These are phyloP conservation scores for Wickerhamomyces sp. DNA, from an alignment of 1,139 yeast species.

Conservation along the genomic window DNA sequence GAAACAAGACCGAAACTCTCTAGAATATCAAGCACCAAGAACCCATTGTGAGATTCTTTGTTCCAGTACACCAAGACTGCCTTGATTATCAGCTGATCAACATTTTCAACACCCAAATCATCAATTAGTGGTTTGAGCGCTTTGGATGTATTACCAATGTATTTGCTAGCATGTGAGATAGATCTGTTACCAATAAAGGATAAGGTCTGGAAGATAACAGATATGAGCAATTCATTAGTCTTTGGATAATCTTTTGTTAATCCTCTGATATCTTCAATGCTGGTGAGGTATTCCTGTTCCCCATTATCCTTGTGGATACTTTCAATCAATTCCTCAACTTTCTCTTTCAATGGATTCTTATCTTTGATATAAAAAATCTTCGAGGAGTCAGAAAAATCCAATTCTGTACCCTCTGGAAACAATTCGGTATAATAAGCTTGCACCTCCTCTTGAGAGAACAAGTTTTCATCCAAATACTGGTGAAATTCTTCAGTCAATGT, in stretches of 20 bases:
- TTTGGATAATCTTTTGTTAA: slow-evolving; percentile 27
- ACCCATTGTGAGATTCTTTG: slow-evolving; percentile 77
- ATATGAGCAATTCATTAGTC: slow-evolving; percentile 46
- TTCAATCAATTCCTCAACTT: slow-evolving; percentile 29
- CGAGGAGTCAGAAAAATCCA: slow-evolving; percentile 23
- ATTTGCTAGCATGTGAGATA: slow-evolving; percentile 75
- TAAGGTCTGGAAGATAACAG: slow-evolving; percentile 63
- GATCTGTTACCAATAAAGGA: slow-evolving; percentile 88
- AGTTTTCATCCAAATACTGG: slow-evolving; percentile 52
- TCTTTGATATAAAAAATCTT: slow-evolving; percentile 30
- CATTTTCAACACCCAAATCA: slow-evolving; percentile 6
- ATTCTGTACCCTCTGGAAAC: slow-evolving; percentile 21
- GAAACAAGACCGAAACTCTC: slow-evolving; percentile 45
- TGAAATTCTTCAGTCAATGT: slow-evolving; percentile 75
- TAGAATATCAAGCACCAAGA: slow-evolving; percentile 61
- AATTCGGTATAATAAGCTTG: slow-evolving; percentile 31
- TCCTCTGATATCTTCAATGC: slow-evolving; percentile 31
- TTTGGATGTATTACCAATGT: slow-evolving; percentile 51
- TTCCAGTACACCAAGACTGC: slow-evolving; percentile 75
- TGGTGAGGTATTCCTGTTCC: slow-evolving; percentile 26
- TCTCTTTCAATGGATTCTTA: slow-evolving; percentile 27
- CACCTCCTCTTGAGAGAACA: slow-evolving; percentile 32
- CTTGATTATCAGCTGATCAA: slow-evolving; percentile 43
- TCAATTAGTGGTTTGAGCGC: slow-evolving; percentile 45
- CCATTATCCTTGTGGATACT: slow-evolving; percentile 29